phyloP scores from a whole-genome alignment of 2,329 filamentous ascomycete species.

The Mycosphaerelloides madeirae region DNA sequence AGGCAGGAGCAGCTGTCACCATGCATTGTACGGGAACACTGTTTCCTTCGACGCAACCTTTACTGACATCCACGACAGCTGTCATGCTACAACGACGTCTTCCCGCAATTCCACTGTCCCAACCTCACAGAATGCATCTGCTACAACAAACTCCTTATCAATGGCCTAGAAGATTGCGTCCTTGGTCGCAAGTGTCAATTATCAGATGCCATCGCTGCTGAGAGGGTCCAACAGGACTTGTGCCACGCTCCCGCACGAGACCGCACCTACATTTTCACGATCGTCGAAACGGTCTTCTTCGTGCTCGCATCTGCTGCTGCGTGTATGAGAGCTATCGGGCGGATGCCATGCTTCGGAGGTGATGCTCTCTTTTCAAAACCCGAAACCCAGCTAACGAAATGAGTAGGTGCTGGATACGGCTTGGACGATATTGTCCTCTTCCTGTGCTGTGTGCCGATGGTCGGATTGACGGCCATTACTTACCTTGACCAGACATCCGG shows the following conservation, averaged over 20 bases:
- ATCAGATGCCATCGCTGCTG: slow-evolving; percentile 2
- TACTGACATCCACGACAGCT: too few species aligned
- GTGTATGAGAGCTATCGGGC: too few species aligned
- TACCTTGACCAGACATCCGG: slow-evolving; percentile 2
- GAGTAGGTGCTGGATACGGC: slow-evolving; percentile 9
- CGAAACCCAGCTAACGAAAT: too few species aligned
- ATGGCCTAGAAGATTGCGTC: neutral
- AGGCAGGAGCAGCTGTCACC: too few species aligned
- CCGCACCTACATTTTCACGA: neutral
- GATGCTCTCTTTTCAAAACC: too few species aligned
- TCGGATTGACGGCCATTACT: slow-evolving; percentile 2
- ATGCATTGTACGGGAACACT: too few species aligned
- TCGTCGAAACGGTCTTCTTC: too few species aligned
- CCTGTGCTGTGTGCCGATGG: slow-evolving; percentile 2
- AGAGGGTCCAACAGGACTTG: slow-evolving; percentile 7
- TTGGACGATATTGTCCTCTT: slow-evolving; percentile 9
- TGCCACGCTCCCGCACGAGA: slow-evolving; percentile 4
- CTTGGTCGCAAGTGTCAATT: neutral
- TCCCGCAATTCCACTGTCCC: neutral
- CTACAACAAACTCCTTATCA: neutral
- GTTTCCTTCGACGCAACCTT: too few species aligned
- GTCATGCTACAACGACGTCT: too few species aligned
- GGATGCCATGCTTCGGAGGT: too few species aligned
- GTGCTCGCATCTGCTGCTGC: too few species aligned
- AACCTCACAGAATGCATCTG: neutral